phyloP scores from a whole-genome alignment of 129 eudicot genomes.

The Helianthus tuberosus region DNA sequence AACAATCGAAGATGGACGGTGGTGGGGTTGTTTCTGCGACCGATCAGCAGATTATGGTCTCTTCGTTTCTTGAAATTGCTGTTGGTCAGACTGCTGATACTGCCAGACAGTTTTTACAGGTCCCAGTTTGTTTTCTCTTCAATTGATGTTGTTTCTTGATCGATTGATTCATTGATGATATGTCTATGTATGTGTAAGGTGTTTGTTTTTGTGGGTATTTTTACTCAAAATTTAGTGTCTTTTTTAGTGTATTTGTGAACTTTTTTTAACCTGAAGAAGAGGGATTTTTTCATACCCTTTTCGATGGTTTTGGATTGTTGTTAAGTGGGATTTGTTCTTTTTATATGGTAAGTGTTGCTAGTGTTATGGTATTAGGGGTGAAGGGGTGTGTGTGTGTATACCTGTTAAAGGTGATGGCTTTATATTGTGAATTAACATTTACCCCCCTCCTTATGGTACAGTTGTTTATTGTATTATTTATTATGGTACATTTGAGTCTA shows the following conservation, averaged over 20 bases:
- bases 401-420: not conserved
- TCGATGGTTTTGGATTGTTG: not conserved
- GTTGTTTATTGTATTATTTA: not conserved
- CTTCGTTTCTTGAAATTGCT: slow-evolving; percentile 92
- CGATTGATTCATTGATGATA: not conserved
- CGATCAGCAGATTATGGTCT: slow-evolving; percentile 69
- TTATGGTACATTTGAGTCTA: not conserved
- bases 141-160: not conserved
- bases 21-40: slow-evolving; percentile 44
- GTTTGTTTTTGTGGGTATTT: not conserved
- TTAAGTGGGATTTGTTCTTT: too few species aligned
- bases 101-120: slow-evolving; percentile 93
- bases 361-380: slow-evolving; percentile 7
- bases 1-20: slow-evolving; percentile 54
- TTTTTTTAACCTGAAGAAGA: not conserved
- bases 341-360: not conserved
- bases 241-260: not conserved
- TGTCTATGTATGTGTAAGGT: not conserved
- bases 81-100: slow-evolving; percentile 88
- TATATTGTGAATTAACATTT: not conserved
- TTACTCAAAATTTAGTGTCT: not conserved
- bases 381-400: not conserved
- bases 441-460: not conserved
- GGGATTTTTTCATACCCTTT: not conserved
- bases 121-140: slow-evolving; percentile 19